Evolutionary conservation across 352 stramenopile species (phyloP), one percentile per base, ranked within the genome.

Genomic region (Phytophthora fragariae): DNA sequence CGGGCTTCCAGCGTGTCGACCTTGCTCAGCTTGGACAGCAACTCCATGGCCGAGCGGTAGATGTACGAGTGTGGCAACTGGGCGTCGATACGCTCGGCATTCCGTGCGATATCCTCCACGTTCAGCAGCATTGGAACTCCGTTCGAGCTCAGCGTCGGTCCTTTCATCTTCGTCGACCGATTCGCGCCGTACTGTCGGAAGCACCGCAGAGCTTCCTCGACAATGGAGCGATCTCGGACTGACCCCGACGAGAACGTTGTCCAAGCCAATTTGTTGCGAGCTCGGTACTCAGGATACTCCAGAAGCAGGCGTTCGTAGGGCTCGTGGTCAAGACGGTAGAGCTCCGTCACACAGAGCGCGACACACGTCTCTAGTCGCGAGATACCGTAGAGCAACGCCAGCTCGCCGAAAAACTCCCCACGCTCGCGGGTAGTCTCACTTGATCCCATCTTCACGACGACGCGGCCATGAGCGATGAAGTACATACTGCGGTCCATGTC

Each of bases 401-500:
- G 65, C 62, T 91, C 85, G 10, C 85, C 85, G 63, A 92, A 91
- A 60, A 82, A 91, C 3, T 88, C 83, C 5, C 85, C 85, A 21
- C 73, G 80, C 35, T 90, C 84, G 7, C 89, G 87, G 0, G 73
- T 84, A 9, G 64, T 61, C 46, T 92, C 85, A 15, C 60, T 80
- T 3, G 74, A 83, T 5, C 79, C 77, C 21, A 88, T 76, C 62
- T 87, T 91, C 24, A 94, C 80, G 19, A 88, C 72, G 2, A 95
- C 60, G 5, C 85, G 86, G 0, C 88, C 88, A 0, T 81, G 60
- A 0, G 84, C 76, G 55, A 95, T 92, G 37, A 95, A 92, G 59
- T 94, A 94, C 88, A 95, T 93, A 46, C 73, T 89, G 15, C 84
- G 83, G 33, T 94, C 86, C 57, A 94, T 86, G 69, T 95, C 88